phyloP scores from a whole-genome alignment of 2,329 filamentous ascomycete species.

The Penicillium carneum region DNA sequence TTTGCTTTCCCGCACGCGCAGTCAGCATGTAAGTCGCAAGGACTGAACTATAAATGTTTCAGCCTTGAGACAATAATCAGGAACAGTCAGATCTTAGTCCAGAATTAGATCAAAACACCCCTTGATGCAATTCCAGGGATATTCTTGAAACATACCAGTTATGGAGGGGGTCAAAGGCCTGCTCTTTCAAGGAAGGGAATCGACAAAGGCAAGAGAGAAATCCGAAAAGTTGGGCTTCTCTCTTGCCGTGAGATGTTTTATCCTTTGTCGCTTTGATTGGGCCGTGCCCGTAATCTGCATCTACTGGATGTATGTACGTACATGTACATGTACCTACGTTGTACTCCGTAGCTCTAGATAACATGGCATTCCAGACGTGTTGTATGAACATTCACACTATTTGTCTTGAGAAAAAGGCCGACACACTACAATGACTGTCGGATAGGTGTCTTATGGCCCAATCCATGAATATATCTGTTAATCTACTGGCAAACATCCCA shows the following conservation, averaged over 20 bases:
- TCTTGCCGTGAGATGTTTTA: constrained; percentile 5
- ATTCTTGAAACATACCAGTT: constrained; percentile 37
- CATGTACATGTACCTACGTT: background rate
- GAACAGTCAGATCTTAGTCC: constrained; percentile 1
- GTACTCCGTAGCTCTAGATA: background rate
- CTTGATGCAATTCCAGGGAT: constrained; percentile 39
- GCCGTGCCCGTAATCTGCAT: constrained; percentile 19
- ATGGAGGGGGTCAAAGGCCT: constrained; percentile 10
- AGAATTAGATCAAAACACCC: constrained; percentile 36
- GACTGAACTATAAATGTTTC: constrained; percentile 29
- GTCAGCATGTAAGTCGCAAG: constrained; percentile 24
- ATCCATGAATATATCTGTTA: background rate
- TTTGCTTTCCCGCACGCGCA: constrained; percentile 7
- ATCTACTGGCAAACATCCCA: background rate
- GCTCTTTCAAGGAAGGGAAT: background rate
- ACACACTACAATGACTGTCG: too few species aligned
- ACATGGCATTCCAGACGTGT: background rate
- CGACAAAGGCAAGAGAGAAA: background rate
- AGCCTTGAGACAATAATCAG: constrained; percentile 16
- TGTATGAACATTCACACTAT: background rate
- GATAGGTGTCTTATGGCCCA: background rate
- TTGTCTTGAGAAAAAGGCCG: background rate
- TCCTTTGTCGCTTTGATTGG: constrained; percentile 21
- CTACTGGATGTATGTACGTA: constrained; percentile 12
- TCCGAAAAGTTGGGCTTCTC: constrained; percentile 6